Base-by-base conservation (phyloP, 352 stramenopile genomes). In the Phytophthora nicotianae region DNA sequence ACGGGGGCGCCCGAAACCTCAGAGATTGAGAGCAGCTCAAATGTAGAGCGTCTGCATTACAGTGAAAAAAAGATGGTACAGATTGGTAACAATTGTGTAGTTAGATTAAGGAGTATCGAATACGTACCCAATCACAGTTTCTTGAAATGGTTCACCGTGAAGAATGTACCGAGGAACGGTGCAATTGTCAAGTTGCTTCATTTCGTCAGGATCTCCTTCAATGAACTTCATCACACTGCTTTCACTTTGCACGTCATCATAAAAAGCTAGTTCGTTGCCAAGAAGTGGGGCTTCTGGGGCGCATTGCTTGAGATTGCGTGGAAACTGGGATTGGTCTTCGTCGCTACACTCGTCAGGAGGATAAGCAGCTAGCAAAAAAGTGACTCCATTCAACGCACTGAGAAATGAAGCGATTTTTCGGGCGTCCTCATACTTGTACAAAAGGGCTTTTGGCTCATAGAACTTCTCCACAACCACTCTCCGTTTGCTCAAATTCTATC, bases 341-440 rank as follows among this genome's bases (percentile, higher is more conserved):
- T 32, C 17, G 16, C 53, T 41, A 26, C 37, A 56, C n/a, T 62
- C 33, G 24, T 70, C 51, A 5, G 52, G 47, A 16, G 74, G 69
- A 63, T 77, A 73, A 2, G 63, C 74, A 8, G 51, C 58, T 3
- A 90, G 51, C 13, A 84, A 38, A 65, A 91, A 92, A 26, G 75
- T 83, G 45, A 91, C 80, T 2, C 77, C 85, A 27, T 94, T 89
- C 14, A 92, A 57, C 1, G 85, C 85, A 58, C 79, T 90, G 20
- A 94, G 58, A 26, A 86, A 83, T 4, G 83, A 77, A 5, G 75
- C 57, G 23, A 91, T 79, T 56, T 74, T 71, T 3, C 68, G 71
- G 5, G 83, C 79, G 19, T 70, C 71, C 27, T 72, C 65, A 64
- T 94, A 94, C n/a, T 81, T 77, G 55, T 77, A 90, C 19, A 94